phyloP scores from a whole-genome alignment of 768 basidiomycete genomes.

The Ephemerocybe angulata region DNA sequence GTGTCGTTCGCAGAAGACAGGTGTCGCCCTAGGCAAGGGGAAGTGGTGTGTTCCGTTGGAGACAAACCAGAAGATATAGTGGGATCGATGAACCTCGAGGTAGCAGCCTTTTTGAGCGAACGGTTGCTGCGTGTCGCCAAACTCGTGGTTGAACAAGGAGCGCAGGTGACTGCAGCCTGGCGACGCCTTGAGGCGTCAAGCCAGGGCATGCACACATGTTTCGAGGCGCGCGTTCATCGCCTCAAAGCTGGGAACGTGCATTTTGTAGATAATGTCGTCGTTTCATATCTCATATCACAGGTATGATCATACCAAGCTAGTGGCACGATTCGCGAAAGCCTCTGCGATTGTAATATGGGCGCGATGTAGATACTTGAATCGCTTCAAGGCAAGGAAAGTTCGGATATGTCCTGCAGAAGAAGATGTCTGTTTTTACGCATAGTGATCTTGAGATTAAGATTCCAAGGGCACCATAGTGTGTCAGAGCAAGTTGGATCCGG shows the following conservation, averaged over 20 bases:
- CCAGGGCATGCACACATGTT: background rate
- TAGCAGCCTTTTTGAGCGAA: background rate
- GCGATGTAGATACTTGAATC: too few species aligned
- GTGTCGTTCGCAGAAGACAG: background rate
- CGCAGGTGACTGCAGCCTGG: background rate
- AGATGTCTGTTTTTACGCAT: too few species aligned
- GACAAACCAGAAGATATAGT: background rate
- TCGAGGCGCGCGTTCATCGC: background rate
- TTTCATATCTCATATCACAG: background rate
- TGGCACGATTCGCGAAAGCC: background rate
- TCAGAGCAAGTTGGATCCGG: background rate
- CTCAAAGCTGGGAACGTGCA: background rate
- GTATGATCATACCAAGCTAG: too few species aligned
- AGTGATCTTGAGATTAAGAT: too few species aligned
- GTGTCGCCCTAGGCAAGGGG: background rate
- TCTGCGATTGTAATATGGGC: too few species aligned
- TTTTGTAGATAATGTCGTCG: background rate
- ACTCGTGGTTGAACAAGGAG: background rate
- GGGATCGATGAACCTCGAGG: slow-evolving; percentile 1
- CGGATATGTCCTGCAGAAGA: too few species aligned
- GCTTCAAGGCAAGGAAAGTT: too few species aligned
- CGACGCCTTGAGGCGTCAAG: slow-evolving; percentile 1
- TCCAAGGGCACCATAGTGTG: too few species aligned
- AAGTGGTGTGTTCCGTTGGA: background rate
- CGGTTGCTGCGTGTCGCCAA: slow-evolving; percentile 2